Percentiles rank a stretch among this genome's conserved stretches.
Evolutionary conservation across 208 protist species (phyloP).

Genomic region (Zelonia costaricensis): DNA sequence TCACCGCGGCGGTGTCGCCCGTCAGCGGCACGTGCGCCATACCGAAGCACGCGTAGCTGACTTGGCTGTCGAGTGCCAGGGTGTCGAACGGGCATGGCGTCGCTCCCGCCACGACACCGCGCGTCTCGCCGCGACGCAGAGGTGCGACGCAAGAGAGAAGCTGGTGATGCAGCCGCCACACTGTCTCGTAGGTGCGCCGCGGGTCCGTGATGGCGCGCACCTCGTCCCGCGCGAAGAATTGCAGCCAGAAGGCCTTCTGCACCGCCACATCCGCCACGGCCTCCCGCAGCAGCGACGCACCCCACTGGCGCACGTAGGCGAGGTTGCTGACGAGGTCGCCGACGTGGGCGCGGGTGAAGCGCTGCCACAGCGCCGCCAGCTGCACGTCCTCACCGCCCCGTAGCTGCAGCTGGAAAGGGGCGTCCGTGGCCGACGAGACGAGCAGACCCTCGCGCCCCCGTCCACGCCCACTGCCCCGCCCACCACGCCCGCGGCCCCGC

Average conservation of each 20-base stretch:
- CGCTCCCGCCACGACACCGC: background rate
- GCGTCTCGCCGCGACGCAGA: background rate
- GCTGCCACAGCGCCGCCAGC: conserved; percentile 60
- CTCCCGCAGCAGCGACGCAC: conserved; percentile 27
- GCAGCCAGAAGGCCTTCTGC: conserved; percentile 65
- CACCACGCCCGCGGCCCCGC: too few species aligned
- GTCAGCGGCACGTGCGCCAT: conserved; percentile 24
- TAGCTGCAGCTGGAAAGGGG: conserved; percentile 18
- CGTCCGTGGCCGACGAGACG: background rate
- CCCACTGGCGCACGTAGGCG: conserved; percentile 20
- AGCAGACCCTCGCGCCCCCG: background rate
- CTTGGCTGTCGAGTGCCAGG: conserved; percentile 26
- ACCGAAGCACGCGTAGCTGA: conserved; percentile 53
- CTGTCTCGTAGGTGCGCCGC: conserved; percentile 47
- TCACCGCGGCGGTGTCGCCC: too few species aligned
- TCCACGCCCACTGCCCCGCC: too few species aligned
- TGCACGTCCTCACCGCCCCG: conserved; percentile 69
- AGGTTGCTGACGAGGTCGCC: conserved; percentile 51
- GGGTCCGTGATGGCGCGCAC: conserved; percentile 75
- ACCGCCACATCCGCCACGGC: conserved; percentile 45
- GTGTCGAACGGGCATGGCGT: conserved; percentile 11
- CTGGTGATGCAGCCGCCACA: conserved; percentile 48
- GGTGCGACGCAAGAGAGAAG: conserved; percentile 18
- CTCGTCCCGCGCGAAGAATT: conserved; percentile 84
- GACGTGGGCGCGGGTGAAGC: conserved; percentile 39